Evolutionary conservation across 2,329 filamentous ascomycete species (phyloP).

Genomic region (Cytospora paraplurivora): DNA sequence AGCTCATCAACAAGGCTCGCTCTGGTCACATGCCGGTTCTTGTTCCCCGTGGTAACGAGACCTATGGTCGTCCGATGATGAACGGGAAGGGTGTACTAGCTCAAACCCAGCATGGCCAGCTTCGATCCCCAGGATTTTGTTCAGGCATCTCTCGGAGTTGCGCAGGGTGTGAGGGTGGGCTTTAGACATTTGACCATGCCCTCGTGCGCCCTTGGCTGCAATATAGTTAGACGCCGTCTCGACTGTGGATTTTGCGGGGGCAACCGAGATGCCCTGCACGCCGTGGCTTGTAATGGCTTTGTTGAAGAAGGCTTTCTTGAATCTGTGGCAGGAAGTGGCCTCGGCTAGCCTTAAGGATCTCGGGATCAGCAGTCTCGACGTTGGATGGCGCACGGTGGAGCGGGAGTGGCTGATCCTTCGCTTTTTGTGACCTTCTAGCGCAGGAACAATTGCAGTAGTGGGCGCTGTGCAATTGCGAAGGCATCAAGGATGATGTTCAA

Average conservation of each 20-base stretch:
- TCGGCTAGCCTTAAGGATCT: not conserved
- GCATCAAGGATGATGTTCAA: not conserved
- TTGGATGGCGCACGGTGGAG: not conserved
- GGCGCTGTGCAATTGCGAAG: not conserved
- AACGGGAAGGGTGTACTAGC: not conserved
- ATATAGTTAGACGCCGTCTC: not conserved
- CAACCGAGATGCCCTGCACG: not conserved
- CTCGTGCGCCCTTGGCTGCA: not conserved
- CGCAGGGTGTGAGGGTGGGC: not conserved
- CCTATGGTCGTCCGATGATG: not conserved
- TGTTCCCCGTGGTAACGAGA: not conserved
- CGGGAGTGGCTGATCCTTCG: constrained; percentile 15
- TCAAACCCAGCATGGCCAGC: not conserved
- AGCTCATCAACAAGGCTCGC: not conserved
- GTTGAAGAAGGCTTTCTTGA: not conserved
- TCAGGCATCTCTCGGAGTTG: not conserved
- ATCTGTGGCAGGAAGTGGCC: not conserved
- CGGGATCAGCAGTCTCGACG: not conserved
- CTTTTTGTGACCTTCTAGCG: constrained; percentile 11
- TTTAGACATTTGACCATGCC: not conserved
- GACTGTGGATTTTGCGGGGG: not conserved
- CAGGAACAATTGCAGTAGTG: constrained; percentile 8
- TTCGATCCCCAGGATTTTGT: not conserved
- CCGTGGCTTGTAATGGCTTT: not conserved
- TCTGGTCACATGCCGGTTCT: not conserved